phyloP scores from a whole-genome alignment of 1,284 basidiomycete species.

The Coriolopsis trogii region DNA sequence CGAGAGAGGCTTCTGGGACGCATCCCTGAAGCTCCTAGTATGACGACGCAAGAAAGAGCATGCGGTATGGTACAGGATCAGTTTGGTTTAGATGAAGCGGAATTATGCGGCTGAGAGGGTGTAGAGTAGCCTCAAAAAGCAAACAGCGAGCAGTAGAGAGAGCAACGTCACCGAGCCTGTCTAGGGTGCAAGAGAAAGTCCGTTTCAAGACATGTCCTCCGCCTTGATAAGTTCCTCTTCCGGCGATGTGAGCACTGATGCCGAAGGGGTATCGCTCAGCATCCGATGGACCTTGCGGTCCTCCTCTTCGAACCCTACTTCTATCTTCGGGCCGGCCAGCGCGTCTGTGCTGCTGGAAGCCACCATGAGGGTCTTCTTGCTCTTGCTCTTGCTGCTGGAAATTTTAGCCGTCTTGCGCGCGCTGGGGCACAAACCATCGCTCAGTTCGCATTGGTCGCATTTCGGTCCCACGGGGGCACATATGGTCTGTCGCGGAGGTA shows the following conservation, averaged over 20 bases:
- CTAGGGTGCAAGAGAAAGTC: neutral
- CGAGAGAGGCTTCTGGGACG: slow-evolving; percentile 92
- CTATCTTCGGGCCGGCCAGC: slow-evolving; percentile 38
- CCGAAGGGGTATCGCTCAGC: neutral
- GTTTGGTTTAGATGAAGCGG: neutral
- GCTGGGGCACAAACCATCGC: slow-evolving; percentile 62
- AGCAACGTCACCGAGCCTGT: neutral
- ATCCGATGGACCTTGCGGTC: slow-evolving; percentile 24
- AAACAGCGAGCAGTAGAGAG: neutral
- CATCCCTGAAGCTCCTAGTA: slow-evolving; percentile 61
- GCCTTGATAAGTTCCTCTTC: slow-evolving; percentile 9
- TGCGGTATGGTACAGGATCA: slow-evolving; percentile 1
- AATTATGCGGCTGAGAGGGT: neutral
- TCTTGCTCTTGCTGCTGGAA: slow-evolving; percentile 11
- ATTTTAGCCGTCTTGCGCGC: slow-evolving; percentile 39
- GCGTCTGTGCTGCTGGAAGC: neutral
- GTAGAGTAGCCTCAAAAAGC: neutral
- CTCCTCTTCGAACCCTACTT: slow-evolving; percentile 40
- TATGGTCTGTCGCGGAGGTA: slow-evolving; percentile 53
- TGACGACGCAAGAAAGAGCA: slow-evolving; percentile 23
- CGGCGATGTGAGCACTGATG: neutral
- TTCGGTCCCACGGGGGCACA: slow-evolving; percentile 84
- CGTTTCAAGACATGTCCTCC: slow-evolving; percentile 5
- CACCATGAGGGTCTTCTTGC: slow-evolving; percentile 12
- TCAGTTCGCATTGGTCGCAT: slow-evolving; percentile 79